A percentile compares a stretch with the other conserved stretches of the same genome.
These are phyloP conservation scores for Verbena officinalis DNA, from an alignment of 257 asterid genomes.

Conservation along the genomic window DNA sequence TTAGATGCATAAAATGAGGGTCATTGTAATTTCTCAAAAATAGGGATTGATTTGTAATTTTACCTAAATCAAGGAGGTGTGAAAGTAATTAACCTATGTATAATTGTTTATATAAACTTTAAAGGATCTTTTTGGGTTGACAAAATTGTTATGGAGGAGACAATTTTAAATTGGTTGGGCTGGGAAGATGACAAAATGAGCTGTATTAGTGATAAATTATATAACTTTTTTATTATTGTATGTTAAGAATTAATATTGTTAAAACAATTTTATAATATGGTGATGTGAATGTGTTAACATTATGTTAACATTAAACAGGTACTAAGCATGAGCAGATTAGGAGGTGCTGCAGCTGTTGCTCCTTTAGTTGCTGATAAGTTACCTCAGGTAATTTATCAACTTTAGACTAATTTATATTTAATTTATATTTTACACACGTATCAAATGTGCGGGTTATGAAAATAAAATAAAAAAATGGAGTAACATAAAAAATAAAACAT, in stretches of 20 bases:
- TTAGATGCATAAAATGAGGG: no score
- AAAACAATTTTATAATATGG: neutral
- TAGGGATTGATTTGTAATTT: no score
- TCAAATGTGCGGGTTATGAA: no score
- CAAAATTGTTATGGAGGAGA: slow-evolving; percentile 31
- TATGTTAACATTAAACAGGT: no score
- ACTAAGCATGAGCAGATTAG: slow-evolving; percentile 92
- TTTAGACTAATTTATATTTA: no score
- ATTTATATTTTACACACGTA: no score
- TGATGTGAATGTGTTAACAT: no score
- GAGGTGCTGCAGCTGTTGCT: slow-evolving; percentile 82
- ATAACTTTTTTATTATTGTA: slow-evolving; percentile 13
- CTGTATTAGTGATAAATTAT: slow-evolving; percentile 18
- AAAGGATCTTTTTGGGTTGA: slow-evolving; percentile 46
- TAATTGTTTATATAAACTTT: neutral
- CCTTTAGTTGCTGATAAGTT: slow-evolving; percentile 69
- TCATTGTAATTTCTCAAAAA: no score
- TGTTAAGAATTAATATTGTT: slow-evolving; percentile 10
- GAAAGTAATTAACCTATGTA: no score
- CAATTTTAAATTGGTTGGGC: slow-evolving; percentile 22
- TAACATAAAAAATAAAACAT: no score
- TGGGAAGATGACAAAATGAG: slow-evolving; percentile 30
- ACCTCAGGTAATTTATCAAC: slow-evolving; percentile 53
- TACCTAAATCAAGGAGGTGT: no score
- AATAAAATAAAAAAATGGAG: no score